Base-by-base conservation (phyloP, 2,329 filamentous ascomycete species). In the Camillea tinctor region DNA sequence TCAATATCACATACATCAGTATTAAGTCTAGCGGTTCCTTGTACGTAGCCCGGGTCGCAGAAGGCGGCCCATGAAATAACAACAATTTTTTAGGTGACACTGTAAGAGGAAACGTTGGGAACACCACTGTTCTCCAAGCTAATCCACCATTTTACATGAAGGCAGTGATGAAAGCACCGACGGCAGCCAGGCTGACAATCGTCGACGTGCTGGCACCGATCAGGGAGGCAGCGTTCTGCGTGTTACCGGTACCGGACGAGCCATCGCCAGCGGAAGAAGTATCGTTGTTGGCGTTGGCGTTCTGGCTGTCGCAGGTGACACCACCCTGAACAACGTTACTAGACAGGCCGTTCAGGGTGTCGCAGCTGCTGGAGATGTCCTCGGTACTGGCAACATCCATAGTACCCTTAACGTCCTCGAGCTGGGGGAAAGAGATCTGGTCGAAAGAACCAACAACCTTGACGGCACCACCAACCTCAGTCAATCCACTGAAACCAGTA, bases 371-470 rank as follows among this genome's bases (percentile, higher is more conserved):
- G 60, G 66, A 64, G 64, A 91, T 87, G 63, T 89, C 81, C 61
- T 81, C 82, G 56, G 88, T 90, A 67, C 84, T 88, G 69, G 87
- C 81, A 67, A 91, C 79, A 71, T 88, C 88, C 74, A 92, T 90
- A 62, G 85, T 85, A 77, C 91, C 91, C 72, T 84, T 82, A 68
- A 93, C 90, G 65, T 88, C 82, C 61, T 83, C 77, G 23, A 94
- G 81, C 44, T 78, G 73, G 62, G 91, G 88, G 57, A 97, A 84
- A 40, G 81, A 73, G 67, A 95, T 87, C 61, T 85, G 81, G 64
- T 87, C 84, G 77, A 97, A 96, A 80, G 87, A 90, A 71, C 95
- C 95, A 70, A 88, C 88, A 75, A 97, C 86, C 75, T 92, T 89
- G 72, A 98, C 82, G 70, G 92, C 92, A 79, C 93, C 94, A 65